Conservation (phyloP, 805 yeast species). For the Lachancea mirantina region DNA sequence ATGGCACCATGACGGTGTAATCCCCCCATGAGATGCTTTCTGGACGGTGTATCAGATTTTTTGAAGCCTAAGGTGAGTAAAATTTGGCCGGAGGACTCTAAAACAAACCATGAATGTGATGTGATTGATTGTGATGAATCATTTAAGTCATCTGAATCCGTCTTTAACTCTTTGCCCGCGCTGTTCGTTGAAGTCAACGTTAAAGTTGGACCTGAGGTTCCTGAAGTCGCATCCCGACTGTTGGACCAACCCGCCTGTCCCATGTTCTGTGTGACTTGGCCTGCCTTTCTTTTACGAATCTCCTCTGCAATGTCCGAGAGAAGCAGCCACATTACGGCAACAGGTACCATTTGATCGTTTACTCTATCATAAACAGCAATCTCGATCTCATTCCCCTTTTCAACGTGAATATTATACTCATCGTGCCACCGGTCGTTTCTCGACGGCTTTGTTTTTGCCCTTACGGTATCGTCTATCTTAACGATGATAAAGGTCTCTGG, state of each 20-base stretch:
- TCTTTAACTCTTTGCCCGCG: background rate
- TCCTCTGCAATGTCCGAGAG: constrained; percentile 92
- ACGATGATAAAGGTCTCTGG: constrained; percentile 74
- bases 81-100: constrained; percentile 93
- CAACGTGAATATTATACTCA: constrained; percentile 70
- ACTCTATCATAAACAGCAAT: constrained; percentile 76
- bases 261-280: constrained; percentile 42
- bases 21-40: constrained; percentile 46
- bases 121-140: constrained; percentile 28
- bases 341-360: constrained; percentile 66
- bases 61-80: constrained; percentile 71
- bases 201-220: constrained; percentile 14
- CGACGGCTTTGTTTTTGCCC: constrained; percentile 66
- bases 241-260: constrained; percentile 82
- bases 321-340: constrained; percentile 87
- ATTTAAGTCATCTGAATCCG: background rate
- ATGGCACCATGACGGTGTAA: constrained; percentile 97
- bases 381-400: constrained; percentile 88
- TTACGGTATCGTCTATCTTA: constrained; percentile 83
- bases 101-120: constrained; percentile 76
- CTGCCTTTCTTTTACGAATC: constrained; percentile 81
- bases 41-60: constrained; percentile 49
- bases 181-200: background rate
- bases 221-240: constrained; percentile 41
- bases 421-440: constrained; percentile 79